Evolutionary conservation across 2,329 filamentous ascomycete species (phyloP).

Genomic region (Beauveria caledonica): DNA sequence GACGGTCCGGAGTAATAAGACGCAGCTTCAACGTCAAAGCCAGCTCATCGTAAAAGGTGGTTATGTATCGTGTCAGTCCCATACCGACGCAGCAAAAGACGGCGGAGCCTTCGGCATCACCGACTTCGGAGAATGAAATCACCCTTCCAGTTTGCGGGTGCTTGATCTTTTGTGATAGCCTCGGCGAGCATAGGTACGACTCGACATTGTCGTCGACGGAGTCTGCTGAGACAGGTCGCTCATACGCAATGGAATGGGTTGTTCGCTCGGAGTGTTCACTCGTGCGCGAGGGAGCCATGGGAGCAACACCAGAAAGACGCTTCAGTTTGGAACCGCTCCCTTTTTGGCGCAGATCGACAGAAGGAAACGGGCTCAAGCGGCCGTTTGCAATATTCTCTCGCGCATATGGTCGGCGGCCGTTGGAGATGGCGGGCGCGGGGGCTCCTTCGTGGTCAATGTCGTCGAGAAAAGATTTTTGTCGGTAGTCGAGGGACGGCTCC

Average conservation of each 20-base stretch:
- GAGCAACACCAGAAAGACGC: conserved; percentile 39
- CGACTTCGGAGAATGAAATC: conserved; percentile 95
- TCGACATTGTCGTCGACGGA: conserved; percentile 85
- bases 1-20: conserved; percentile 87
- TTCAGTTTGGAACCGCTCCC: conserved; percentile 52
- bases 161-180: conserved; percentile 78
- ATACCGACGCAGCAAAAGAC: conserved; percentile 97
- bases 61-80: conserved; percentile 92
- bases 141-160: conserved; percentile 79
- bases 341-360: conserved; percentile 33
- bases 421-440: conserved; percentile 60
- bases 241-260: conserved; percentile 46
- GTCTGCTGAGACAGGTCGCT: conserved; percentile 70
- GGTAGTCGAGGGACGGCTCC: conserved; percentile 17
- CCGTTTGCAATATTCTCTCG: conserved; percentile 39
- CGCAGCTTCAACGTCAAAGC: conserved; percentile 80
- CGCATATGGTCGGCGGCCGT: conserved; percentile 45
- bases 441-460: conserved; percentile 51
- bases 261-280: conserved; percentile 21
- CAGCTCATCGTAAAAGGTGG: conserved; percentile 93
- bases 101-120: conserved; percentile 81
- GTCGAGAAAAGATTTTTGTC: conserved; percentile 2
- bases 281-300: conserved; percentile 32
- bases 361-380: conserved; percentile 38
- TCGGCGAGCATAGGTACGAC: conserved; percentile 72